Base-by-base conservation (phyloP, 192 early-diverging fungal species). In the Linnemannia elongata region DNA sequence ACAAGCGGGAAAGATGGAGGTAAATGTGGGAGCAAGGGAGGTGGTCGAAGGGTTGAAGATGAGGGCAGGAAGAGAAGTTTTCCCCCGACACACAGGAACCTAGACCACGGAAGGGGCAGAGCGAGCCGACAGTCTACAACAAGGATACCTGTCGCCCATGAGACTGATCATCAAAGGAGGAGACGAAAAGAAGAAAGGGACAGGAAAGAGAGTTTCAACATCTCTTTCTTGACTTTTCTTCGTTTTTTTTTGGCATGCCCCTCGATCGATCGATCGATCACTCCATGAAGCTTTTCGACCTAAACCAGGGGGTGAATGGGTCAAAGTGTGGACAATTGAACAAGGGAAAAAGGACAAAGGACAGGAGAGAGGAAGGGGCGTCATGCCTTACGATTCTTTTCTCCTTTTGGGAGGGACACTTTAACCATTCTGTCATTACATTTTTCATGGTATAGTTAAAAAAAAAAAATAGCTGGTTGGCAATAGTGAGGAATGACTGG, bases 191-290 rank as follows among this genome's bases (percentile, higher is more conserved):
- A 63, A 33, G 13, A 55, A 20, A 22, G 0, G n/a, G 55, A n/a
- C 24, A 33, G 30, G 12, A 33, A 66, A 66, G 30, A 66, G 60
- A 66, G 60, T 66, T 66, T 33, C 27, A 66, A 27, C 49, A 52
- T 20, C 18, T 52, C 30, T 66, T 30, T 66, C 30, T 15, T 10
- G 70, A 13, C 55, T 22, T 70, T 70, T 39, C 30, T 7, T 69
- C 1, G 17, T 36, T 72, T 72, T 41, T 42, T 72, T 72, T 71
- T 42, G 41, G 70, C 35, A 70, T 70, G 30, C 55, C 22, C 52
- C 9, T 66, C 60, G 60, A 66, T 47, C 77, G 77, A 78, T 78
- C 77, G 77, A 78, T 71, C 77, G 77, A 78, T 78, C 77, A 69
- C 30, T 78, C 68, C 69, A 70, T 66, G 30, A 30, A 6, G 10